Base-by-base conservation (phyloP, 257 asterid genomes). In the Osmanthus fragrans region DNA sequence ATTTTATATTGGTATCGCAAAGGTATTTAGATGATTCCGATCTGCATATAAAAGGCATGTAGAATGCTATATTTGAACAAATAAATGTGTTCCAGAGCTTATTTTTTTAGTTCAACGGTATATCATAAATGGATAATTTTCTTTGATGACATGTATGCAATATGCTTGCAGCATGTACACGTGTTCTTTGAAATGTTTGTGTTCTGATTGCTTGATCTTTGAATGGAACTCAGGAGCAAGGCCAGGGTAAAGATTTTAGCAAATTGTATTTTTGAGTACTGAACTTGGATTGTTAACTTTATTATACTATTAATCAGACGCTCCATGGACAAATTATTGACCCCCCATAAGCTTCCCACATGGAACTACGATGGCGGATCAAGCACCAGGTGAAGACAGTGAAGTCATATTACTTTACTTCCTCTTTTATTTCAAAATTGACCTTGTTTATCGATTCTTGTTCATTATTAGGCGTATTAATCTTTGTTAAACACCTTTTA, bases 301-400 rank as follows among this genome's bases (percentile, higher is more conserved):
- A 34, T 42, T 29, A 21, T 3, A 40, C 10, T 7, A 10, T 9
- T 9, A 12, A 47, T 0, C 3, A 32, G 34, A 32, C 34, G 2
- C 34, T 32, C 34, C 34, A 3, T 32, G 3, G 85, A 23, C 87
- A 81, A 5, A 83, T 87, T 18, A 39, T 42, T 13, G 86, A 83
- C 67, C 91, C 36, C 89, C 13, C 7, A 72, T 4, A 45, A 83
- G 79, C 91, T 87, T 7, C 91, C 89, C 0, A 87, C 83, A 6
- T 87, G 91, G 91, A 87, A 87, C 74, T 85, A 76, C 21, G 89
- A 87, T 72, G 91, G 91, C 86, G 0, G 87, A 87, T 4, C 91
- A 87, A 81, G 91, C 91, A 30, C 87, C 87, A 0, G 91, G 91
- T 0, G 80, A 83, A 34, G 91, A 87, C 74, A 87, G 89, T 79